A percentile compares a stretch with the other conserved stretches of the same genome.
Conservation (phyloP, 495 filamentous ascomycete species). For the Podospora anserina region DNA sequence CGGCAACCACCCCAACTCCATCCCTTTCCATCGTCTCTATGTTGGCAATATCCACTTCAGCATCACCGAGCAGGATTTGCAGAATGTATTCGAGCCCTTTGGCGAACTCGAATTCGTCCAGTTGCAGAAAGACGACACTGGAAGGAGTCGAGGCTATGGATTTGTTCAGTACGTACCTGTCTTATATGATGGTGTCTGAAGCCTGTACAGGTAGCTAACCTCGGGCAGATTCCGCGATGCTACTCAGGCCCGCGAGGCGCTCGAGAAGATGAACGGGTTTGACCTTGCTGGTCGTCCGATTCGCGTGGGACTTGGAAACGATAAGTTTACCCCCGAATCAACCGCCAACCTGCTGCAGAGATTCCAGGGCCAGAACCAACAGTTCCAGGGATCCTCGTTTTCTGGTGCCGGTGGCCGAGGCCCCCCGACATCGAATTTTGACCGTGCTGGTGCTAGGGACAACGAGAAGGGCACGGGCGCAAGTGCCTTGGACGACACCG, state of each 20-base stretch:
- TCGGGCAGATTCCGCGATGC: slow-evolving; percentile 81
- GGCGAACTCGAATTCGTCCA: slow-evolving; percentile 97
- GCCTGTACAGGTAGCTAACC: slow-evolving; percentile 2
- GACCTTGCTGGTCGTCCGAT: slow-evolving; percentile 97
- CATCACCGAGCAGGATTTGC: slow-evolving; percentile 93
- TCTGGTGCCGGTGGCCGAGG: slow-evolving; percentile 88
- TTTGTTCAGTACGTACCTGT: slow-evolving; percentile 87
- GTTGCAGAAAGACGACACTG: slow-evolving; percentile 90
- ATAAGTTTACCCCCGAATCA: slow-evolving; percentile 99
- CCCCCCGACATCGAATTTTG: slow-evolving; percentile 83
- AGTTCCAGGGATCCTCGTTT: slow-evolving; percentile 91
- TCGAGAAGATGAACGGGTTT: slow-evolving; percentile 99
- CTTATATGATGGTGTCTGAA: background rate
- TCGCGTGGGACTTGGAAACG: slow-evolving; percentile 98
- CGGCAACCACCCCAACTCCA: slow-evolving; percentile 60
- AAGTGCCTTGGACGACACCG: slow-evolving; percentile 95
- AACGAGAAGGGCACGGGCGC: slow-evolving; percentile 89
- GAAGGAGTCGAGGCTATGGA: slow-evolving; percentile 90
- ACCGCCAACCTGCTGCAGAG: slow-evolving; percentile 87
- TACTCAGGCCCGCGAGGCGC: slow-evolving; percentile 82
- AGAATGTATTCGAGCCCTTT: slow-evolving; percentile 97
- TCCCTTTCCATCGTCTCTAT: slow-evolving; percentile 97
- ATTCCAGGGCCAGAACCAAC: slow-evolving; percentile 75
- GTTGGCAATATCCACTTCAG: slow-evolving; percentile 99
- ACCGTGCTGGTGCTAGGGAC: slow-evolving; percentile 87